These are phyloP conservation scores for Paramecium caudatum DNA, from an alignment of 73 alveolate species.

Conservation along the genomic window DNA sequence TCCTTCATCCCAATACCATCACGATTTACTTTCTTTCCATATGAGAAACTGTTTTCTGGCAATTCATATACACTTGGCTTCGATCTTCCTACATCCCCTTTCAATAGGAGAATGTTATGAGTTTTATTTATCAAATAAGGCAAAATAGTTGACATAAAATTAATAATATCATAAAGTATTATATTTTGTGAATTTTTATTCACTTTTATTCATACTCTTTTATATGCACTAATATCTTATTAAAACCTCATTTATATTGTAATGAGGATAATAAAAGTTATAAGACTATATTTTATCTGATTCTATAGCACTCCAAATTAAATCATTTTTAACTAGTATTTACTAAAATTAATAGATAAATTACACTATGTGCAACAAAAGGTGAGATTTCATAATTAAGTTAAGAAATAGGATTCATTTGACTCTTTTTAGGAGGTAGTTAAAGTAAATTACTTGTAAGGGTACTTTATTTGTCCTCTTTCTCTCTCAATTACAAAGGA, in stretches of 20 bases:
- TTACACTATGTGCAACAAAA: constrained; percentile 6
- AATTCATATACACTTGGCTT: constrained; percentile 70
- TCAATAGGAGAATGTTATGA: constrained; percentile 73
- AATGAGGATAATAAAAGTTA: neutral
- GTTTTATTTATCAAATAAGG: constrained; percentile 44
- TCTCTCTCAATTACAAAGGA: constrained; percentile 18
- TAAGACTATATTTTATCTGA: neutral
- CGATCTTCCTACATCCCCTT: constrained; percentile 77
- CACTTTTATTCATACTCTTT: neutral
- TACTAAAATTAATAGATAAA: no score
- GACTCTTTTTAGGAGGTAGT: constrained; percentile 8
- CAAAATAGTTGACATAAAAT: constrained; percentile 66
- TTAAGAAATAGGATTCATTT: constrained; percentile 9
- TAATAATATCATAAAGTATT: constrained; percentile 25
- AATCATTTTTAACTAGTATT: neutral
- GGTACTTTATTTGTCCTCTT: neutral
- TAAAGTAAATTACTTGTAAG: neutral
- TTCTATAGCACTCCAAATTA: neutral
- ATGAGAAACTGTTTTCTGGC: constrained; percentile 65
- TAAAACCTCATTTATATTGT: neutral
- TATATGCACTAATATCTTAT: neutral
- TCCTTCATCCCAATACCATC: constrained; percentile 76
- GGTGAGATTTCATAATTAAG: constrained; percentile 33
- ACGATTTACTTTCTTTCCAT: constrained; percentile 77
- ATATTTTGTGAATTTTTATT: neutral